Percentiles rank a stretch among this genome's conserved stretches.
Conservation (phyloP, 257 asterid genomes). For the Coffea eugenioides region DNA sequence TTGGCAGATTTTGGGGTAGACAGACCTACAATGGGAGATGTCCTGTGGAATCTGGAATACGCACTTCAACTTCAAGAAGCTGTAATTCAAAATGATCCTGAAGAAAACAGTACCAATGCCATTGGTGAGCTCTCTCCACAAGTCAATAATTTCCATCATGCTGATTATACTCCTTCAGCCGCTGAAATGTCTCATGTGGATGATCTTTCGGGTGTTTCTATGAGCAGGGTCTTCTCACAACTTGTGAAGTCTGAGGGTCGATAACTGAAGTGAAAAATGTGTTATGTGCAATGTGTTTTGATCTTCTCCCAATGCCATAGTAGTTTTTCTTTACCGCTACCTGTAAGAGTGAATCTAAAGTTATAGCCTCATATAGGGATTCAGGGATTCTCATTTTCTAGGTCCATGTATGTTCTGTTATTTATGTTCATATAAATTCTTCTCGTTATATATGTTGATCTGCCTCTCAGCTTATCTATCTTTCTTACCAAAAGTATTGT, state of each 20-base stretch:
- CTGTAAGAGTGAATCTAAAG: not conserved
- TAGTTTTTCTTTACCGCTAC: no score
- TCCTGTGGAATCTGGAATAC: slow-evolving; percentile 76
- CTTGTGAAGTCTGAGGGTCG: slow-evolving; percentile 73
- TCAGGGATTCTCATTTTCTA: not conserved
- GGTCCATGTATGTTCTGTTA: not conserved
- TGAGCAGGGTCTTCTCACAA: slow-evolving; percentile 74
- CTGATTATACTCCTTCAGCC: slow-evolving; percentile 34
- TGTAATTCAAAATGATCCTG: slow-evolving; percentile 54
- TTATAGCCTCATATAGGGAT: not conserved
- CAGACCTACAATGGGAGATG: slow-evolving; percentile 84
- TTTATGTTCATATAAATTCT: not conserved
- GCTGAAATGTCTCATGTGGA: slow-evolving; percentile 43
- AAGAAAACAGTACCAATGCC: slow-evolving; percentile 63
- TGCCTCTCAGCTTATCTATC: not conserved
- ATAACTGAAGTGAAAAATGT: slow-evolving; percentile 20
- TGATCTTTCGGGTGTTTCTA: slow-evolving; percentile 61
- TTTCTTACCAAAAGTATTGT: not conserved
- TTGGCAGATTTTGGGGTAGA: slow-evolving; percentile 74
- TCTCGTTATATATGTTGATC: not conserved
- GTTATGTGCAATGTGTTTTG: not conserved
- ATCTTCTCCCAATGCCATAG: not conserved
- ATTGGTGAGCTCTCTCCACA: slow-evolving; percentile 61
- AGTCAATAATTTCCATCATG: slow-evolving; percentile 33
- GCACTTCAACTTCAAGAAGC: slow-evolving; percentile 80